Evolutionary conservation across 2,329 filamentous ascomycete species (phyloP), one percentile per base, ranked within the genome.

Genomic region (Chaetomiaceae sp.): DNA sequence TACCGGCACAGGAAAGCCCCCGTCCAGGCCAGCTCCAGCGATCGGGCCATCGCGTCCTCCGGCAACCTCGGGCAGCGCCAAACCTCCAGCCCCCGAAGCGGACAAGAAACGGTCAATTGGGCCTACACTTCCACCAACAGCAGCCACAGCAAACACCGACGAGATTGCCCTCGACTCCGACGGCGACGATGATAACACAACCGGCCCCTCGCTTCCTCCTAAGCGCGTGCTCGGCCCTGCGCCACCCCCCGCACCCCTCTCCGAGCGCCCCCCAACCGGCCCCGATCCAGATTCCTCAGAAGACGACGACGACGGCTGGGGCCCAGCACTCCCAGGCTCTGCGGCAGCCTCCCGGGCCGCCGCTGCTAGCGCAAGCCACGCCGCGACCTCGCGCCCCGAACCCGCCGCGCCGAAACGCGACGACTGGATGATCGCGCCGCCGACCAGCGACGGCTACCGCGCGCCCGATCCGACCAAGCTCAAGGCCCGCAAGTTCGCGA

Each of bases 391-490:
- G 14, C 52, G 60, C 3, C 58, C 69, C 5, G 60, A 58, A 13
- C 56, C 72, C 33, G 59, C 67, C 16, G 76, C 78, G 43, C 74
- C 77, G 5, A 78, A 85, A 65, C 84, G 92, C 61, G 91, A 95
- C 71, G 85, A 89, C 62, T 91, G 87, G 87, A 91, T 91, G 87
- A 74, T 89, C 41, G 78, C 81, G 1, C 86, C 86, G 1, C 87
- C 87, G 0, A 72, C 74, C 2, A 68, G 74, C 19, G 62, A 75
- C 70, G 73, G 71, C 70, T 64, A 79, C 59, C 79, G 57, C 70
- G 87, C 66, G 72, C 87, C 72, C 59, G 91, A 96, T 68, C 89
- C 92, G 1, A 92, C 89, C 4, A 91, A 91, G 67, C 74, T 92
- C 53, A 83, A 85, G 60, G 85, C 82, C 56, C 85, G 89, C 54